Evolutionary conservation across 75 land plant genomes (phyloP), one percentile per base, ranked within the genome.

Genomic region (Pinus tabuliformis): DNA sequence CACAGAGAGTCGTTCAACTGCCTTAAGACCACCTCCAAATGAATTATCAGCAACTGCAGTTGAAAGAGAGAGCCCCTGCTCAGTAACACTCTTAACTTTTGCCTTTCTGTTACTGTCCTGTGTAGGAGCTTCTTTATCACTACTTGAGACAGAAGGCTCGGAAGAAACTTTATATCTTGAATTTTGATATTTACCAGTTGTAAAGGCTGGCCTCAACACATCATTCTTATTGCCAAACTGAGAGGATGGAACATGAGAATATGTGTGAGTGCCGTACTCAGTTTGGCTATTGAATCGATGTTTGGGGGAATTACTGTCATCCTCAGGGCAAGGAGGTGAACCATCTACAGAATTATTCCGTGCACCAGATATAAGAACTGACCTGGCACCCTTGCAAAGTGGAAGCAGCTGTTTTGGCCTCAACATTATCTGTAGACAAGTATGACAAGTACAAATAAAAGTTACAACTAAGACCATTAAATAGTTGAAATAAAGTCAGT

Each of bases 381-480:
- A 76, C 66, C 95, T 92, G 18, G 97, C 92, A 81, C 86, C 82
- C 65, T 87, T 89, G 79, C 88, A 89, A 73, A 96, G 79, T 12
- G 84, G 84, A 49, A 88, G 76, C 63, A 96, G 74, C 72, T 94
- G 96, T 74, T 93, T 94, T 80, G 99, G 80, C 74, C 94, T 88
- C 56, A 96, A 77, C 99, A 96, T 96, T 49, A 8, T 49, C 52
- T 49, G 52, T 49, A 49, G 9, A 8, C 52, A 49, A 49, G 52
- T 49, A 49, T 49, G 52, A 8, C 12, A 8, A 49, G 52, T 49
- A 49, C 52, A 49, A 49, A 49, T 49, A 49, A 49, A 49, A 49
- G 52, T 49, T 49, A 49, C 11, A 49, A 9, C 52, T 49, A 49
- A 49, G 52, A 49, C 11, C 52, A 9, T 1, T 49, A 49, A 1